These are phyloP conservation scores for Waltiozyma sp. DNA, from an alignment of 1,139 yeast genomes.

Conservation along the genomic window DNA sequence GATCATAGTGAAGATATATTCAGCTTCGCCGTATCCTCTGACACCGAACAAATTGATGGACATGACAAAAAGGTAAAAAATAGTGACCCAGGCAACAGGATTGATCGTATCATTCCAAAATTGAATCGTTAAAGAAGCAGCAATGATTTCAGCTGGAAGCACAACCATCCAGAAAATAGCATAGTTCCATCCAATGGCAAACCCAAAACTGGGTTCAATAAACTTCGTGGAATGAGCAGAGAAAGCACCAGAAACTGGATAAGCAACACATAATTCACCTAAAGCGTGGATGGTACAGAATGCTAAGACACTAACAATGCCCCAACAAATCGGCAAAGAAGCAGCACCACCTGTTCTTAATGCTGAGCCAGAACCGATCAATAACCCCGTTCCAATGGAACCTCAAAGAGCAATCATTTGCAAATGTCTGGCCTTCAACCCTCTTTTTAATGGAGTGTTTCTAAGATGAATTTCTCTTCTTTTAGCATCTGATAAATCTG, in stretches of 20 bases:
- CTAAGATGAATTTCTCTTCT: constrained; percentile 9
- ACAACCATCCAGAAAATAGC: constrained; percentile 63
- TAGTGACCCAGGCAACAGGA: constrained; percentile 56
- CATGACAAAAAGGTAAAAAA: constrained; percentile 49
- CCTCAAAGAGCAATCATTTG: constrained; percentile 88
- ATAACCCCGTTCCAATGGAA: constrained; percentile 61
- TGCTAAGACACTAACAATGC: constrained; percentile 41
- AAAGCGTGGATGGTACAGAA: constrained; percentile 59
- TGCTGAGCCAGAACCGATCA: constrained; percentile 56
- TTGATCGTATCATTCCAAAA: constrained; percentile 50
- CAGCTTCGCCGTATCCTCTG: constrained; percentile 50
- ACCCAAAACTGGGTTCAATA: constrained; percentile 63
- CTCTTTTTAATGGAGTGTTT: constrained; percentile 39
- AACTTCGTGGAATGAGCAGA: constrained; percentile 59
- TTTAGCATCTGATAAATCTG: constrained; percentile 14
- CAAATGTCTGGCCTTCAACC: constrained; percentile 50
- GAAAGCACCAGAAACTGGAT: constrained; percentile 66
- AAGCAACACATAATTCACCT: constrained; percentile 58
- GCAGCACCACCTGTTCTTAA: constrained; percentile 63
- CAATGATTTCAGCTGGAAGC: constrained; percentile 62
- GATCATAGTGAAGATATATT: constrained; percentile 47
- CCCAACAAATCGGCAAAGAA: constrained; percentile 48
- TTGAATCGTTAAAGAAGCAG: constrained; percentile 56
- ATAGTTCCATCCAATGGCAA: constrained; percentile 67
- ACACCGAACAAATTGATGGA: constrained; percentile 46